Evolutionary conservation across 106 monocot species (phyloP).

Genomic region (Narthecium ossifragum): DNA sequence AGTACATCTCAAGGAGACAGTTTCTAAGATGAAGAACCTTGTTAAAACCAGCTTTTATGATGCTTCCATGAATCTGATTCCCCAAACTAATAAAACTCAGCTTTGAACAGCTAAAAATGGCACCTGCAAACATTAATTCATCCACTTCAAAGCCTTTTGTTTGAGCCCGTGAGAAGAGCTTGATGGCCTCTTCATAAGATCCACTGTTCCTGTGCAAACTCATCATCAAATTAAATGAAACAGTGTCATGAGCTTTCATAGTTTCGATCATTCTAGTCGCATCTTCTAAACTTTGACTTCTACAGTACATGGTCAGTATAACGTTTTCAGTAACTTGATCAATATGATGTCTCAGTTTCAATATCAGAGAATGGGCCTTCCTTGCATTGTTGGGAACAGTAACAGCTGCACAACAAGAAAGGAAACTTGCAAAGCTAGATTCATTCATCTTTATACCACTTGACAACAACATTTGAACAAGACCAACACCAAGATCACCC

Average conservation of each 20-base stretch:
- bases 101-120: constrained; percentile 26
- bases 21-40: constrained; percentile 12
- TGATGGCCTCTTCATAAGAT: constrained; percentile 16
- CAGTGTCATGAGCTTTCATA: constrained; percentile 13
- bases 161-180: constrained; percentile 8
- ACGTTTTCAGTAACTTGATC: constrained; percentile 25
- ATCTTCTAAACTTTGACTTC: constrained; percentile 19
- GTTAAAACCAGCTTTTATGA: constrained; percentile 23
- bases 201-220: constrained; percentile 18
- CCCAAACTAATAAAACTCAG: constrained; percentile 19
- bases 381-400: constrained; percentile 21
- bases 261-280: constrained; percentile 17
- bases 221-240: constrained; percentile 38
- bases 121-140: constrained; percentile 23
- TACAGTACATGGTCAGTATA: constrained; percentile 39
- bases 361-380: constrained; percentile 24
- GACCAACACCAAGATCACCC: constrained; percentile 23
- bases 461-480: constrained; percentile 27
- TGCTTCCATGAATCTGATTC: constrained; percentile 20
- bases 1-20: constrained; percentile 30
- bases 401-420: constrained; percentile 34
- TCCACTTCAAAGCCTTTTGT: constrained; percentile 4
- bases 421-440: constrained; percentile 25
- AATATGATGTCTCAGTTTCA: constrained; percentile 26
- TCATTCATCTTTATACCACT: constrained; percentile 25